Evolutionary conservation across 768 basidiomycete genomes (phyloP).

Genomic region (Mycena crocata): DNA sequence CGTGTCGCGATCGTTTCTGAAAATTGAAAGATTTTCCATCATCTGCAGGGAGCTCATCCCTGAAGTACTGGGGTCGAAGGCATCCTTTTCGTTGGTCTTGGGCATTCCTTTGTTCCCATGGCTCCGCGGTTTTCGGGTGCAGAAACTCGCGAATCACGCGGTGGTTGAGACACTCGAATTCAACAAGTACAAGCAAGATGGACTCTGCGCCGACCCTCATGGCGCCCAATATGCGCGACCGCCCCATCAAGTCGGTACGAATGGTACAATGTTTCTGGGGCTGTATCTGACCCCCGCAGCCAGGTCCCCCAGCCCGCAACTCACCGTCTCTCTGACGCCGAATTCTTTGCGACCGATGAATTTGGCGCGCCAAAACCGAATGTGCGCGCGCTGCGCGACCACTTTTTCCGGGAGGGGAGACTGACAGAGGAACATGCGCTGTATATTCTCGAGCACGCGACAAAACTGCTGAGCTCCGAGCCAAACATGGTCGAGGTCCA

Average conservation of each 20-base stretch:
- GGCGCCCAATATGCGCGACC: conserved; percentile 13
- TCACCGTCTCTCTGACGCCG: conserved; percentile 29
- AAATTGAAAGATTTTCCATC: no score
- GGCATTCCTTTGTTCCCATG: no score
- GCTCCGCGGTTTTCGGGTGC: no score
- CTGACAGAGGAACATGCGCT: conserved; percentile 88
- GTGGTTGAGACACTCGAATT: background rate
- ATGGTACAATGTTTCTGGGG: background rate
- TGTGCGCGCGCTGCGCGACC: conserved; percentile 73
- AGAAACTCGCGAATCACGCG: no score
- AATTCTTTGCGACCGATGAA: conserved; percentile 34
- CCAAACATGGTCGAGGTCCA: conserved; percentile 88
- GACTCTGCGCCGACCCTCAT: conserved; percentile 17
- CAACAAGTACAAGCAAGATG: background rate
- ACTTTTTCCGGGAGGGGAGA: conserved; percentile 90
- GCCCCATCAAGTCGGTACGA: conserved; percentile 26
- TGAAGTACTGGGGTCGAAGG: no score
- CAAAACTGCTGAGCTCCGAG: conserved; percentile 76
- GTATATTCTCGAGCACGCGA: conserved; percentile 78
- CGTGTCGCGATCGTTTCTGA: no score
- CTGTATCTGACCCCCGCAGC: conserved; percentile 19
- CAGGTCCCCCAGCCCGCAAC: conserved; percentile 26
- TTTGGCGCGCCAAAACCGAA: conserved; percentile 33
- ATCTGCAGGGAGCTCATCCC: no score
- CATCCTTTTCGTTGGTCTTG: no score